Conservation (phyloP, 164 flowering plant genomes). For the Pachysandra terminalis region DNA sequence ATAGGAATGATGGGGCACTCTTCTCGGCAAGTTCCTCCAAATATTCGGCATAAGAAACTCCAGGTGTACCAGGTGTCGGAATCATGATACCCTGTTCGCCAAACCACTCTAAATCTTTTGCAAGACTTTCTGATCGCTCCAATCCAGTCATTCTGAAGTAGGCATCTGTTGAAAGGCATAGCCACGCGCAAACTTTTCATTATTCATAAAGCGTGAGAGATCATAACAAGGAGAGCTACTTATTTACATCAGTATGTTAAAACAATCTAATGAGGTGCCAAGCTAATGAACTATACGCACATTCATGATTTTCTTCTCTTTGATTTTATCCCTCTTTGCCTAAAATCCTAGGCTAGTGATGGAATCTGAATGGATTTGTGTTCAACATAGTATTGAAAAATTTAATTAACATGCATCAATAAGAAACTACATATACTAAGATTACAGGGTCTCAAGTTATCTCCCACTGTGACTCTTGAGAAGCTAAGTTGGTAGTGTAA, state of each 20-base stretch:
- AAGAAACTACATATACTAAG: not conserved
- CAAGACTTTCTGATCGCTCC: constrained; percentile 59
- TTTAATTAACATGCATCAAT: not conserved
- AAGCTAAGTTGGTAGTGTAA: not conserved
- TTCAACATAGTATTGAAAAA: not conserved
- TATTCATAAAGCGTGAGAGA: not conserved
- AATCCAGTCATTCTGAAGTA: constrained; percentile 86
- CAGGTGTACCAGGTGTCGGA: constrained; percentile 68
- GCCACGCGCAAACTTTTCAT: not conserved
- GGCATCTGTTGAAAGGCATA: constrained; percentile 43
- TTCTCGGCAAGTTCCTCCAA: constrained; percentile 66
- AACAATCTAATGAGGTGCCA: not conserved
- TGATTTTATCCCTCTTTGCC: too few species aligned
- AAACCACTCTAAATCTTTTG: constrained; percentile 72
- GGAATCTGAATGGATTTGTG: not conserved
- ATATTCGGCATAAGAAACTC: constrained; percentile 63
- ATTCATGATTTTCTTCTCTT: too few species aligned
- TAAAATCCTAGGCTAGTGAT: not conserved
- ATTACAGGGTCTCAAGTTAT: not conserved
- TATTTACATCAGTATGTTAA: not conserved
- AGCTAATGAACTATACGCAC: not conserved
- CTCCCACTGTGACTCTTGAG: not conserved
- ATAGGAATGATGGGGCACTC: constrained; percentile 69
- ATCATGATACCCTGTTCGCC: constrained; percentile 42
- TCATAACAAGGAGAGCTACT: not conserved